A percentile compares a stretch with the other conserved stretches of the same genome.
These are phyloP conservation scores for Monoraphidium neglectum DNA, from an alignment of 139 green algal species.

Conservation along the genomic window DNA sequence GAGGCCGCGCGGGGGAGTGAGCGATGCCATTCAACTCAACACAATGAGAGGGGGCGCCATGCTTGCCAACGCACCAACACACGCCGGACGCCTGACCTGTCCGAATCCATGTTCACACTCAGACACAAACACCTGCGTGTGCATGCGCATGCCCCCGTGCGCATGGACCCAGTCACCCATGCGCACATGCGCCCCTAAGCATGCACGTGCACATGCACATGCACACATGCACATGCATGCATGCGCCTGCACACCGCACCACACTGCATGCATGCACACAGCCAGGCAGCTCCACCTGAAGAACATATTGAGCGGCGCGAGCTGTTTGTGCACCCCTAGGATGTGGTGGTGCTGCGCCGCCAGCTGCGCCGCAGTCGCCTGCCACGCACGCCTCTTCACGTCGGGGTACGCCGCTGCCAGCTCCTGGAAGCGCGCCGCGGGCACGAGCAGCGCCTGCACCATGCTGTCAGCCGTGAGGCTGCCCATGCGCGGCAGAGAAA, in stretches of 20 bases:
- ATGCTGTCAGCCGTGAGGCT: conserved; percentile 27
- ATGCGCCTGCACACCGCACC: not conserved
- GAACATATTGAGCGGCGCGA: conserved; percentile 28
- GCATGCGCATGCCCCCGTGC: no score
- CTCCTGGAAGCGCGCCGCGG: conserved; percentile 9
- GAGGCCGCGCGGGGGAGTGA: no score
- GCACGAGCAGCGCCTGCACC: conserved; percentile 26
- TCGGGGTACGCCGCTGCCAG: conserved; percentile 1
- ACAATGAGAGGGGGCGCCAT: not conserved
- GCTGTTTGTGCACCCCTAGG: conserved; percentile 22
- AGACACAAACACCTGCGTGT: no score
- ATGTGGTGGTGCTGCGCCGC: conserved; percentile 28
- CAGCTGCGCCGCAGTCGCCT: conserved; percentile 25
- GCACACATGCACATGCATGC: not conserved
- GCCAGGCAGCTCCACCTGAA: conserved; percentile 2
- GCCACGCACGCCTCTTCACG: conserved; percentile 15
- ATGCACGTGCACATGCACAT: not conserved
- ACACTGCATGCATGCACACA: not conserved
- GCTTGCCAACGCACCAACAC: not conserved
- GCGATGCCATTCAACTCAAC: no score
- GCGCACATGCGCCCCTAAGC: not conserved
- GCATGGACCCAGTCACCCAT: no score
- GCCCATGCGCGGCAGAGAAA: conserved; percentile 2
- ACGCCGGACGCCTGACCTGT: not conserved
- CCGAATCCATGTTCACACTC: no score